Conservation (phyloP, 1,284 basidiomycete species). For the Flammula alnicola region DNA sequence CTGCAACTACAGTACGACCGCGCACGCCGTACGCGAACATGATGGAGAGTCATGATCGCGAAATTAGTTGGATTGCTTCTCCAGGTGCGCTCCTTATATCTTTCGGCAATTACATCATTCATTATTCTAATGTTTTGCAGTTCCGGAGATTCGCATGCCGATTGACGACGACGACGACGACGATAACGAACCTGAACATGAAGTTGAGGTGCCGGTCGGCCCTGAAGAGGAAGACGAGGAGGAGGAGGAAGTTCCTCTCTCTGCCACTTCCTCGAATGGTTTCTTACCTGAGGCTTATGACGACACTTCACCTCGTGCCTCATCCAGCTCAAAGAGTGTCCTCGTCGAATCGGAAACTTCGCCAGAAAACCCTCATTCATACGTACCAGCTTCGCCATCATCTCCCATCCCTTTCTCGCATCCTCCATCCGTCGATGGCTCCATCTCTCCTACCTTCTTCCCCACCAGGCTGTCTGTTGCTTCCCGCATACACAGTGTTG, state of each 20-base stretch:
- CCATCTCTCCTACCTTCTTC: slow-evolving; percentile 55
- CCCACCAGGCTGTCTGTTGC: slow-evolving; percentile 66
- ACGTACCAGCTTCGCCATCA: slow-evolving; percentile 54
- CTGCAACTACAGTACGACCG: slow-evolving; percentile 49
- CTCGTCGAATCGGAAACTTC: slow-evolving; percentile 65
- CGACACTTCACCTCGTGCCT: slow-evolving; percentile 54
- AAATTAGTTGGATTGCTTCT: slow-evolving; percentile 78
- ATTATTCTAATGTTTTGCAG: slow-evolving; percentile 33
- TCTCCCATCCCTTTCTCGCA: slow-evolving; percentile 51
- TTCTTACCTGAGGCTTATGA: slow-evolving; percentile 43
- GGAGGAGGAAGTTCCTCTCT: slow-evolving; percentile 48
- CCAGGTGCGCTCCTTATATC: slow-evolving; percentile 57
- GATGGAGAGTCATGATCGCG: slow-evolving; percentile 54
- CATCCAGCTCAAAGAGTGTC: slow-evolving; percentile 59
- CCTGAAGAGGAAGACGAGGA: slow-evolving; percentile 51
- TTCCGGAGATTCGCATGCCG: slow-evolving; percentile 62
- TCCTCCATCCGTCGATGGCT: slow-evolving; percentile 49
- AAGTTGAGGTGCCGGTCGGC: slow-evolving; percentile 51
- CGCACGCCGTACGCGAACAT: slow-evolving; percentile 45
- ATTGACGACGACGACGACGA: slow-evolving; percentile 67
- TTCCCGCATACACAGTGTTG: slow-evolving; percentile 52
- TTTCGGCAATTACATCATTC: slow-evolving; percentile 4
- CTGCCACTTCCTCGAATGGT: slow-evolving; percentile 45
- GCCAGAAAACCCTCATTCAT: slow-evolving; percentile 48
- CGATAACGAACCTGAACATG: slow-evolving; percentile 53